Percentiles rank a stretch among this genome's conserved stretches.
These are phyloP conservation scores for Paramecium pentaurelia DNA, from an alignment of 73 alveolate genomes.

Conservation along the genomic window DNA sequence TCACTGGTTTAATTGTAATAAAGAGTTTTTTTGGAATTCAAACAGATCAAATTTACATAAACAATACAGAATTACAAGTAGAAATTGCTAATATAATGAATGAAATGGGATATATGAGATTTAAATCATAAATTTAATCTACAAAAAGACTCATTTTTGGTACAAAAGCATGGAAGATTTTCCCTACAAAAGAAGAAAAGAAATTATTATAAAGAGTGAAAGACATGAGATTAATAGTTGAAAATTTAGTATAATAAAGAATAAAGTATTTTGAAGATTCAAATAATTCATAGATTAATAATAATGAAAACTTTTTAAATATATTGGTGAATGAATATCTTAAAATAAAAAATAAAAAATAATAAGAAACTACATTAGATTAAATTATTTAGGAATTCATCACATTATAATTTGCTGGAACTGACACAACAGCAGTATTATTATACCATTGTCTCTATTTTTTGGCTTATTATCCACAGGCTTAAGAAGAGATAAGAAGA, in stretches of 20 bases:
- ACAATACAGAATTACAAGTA: background rate
- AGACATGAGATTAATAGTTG: background rate
- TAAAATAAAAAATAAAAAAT: background rate
- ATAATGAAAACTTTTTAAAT: background rate
- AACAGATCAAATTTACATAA: background rate
- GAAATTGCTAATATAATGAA: background rate
- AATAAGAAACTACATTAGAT: background rate
- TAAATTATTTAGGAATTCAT: background rate
- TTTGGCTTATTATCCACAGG: background rate
- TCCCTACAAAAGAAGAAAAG: background rate
- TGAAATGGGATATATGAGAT: background rate
- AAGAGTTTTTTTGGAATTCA: background rate
- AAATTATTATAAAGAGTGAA: background rate
- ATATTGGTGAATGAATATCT: background rate
- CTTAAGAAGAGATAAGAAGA: background rate
- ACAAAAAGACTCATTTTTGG: background rate
- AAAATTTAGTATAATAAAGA: background rate
- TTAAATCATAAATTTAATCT: background rate
- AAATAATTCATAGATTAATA: background rate
- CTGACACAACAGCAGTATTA: slow-evolving; percentile 22
- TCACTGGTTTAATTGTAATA: background rate
- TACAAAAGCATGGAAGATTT: slow-evolving; percentile 3
- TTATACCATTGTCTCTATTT: background rate
- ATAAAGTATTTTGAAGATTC: background rate
- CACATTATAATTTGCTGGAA: slow-evolving; percentile 4